Evolutionary conservation across 2,329 filamentous ascomycete species (phyloP).

Genomic region (Curvularia eragrostidis): DNA sequence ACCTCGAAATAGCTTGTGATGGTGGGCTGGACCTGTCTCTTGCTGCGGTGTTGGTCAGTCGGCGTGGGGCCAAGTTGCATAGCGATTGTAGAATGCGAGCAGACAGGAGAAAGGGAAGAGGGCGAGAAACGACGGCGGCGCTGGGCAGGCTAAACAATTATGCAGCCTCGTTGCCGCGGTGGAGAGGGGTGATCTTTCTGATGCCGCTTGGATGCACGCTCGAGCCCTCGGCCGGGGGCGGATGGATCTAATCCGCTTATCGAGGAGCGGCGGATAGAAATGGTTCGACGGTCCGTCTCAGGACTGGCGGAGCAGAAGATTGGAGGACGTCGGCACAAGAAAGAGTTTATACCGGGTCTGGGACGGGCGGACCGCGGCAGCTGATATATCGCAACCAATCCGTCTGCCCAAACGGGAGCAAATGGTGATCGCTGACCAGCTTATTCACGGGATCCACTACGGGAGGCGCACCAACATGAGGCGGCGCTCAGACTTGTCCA

Average conservation of each 20-base stretch:
- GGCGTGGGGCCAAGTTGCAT: slow-evolving; percentile 19
- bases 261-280: slow-evolving; percentile 29
- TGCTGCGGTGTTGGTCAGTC: slow-evolving; percentile 45
- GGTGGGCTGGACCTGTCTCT: slow-evolving; percentile 55
- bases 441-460: slow-evolving; percentile 20
- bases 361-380: slow-evolving; percentile 19
- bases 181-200: slow-evolving; percentile 25
- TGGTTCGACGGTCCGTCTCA: slow-evolving; percentile 6
- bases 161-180: slow-evolving; percentile 8
- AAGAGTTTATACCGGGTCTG: background rate
- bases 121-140: background rate
- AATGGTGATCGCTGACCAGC: slow-evolving; percentile 16
- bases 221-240: slow-evolving; percentile 26
- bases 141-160: slow-evolving; percentile 5
- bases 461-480: slow-evolving; percentile 4
- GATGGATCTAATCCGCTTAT: slow-evolving; percentile 28
- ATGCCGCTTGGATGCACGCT: slow-evolving; percentile 31
- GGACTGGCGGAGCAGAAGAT: slow-evolving; percentile 5
- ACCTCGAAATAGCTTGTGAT: slow-evolving; percentile 54
- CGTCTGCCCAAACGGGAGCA: slow-evolving; percentile 5
- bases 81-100: slow-evolving; percentile 11
- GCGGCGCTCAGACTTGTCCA: background rate
- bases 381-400: slow-evolving; percentile 16
- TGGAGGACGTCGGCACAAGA: background rate
- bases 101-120: background rate